Evolutionary conservation across 108 stramenopile genomes (phyloP), one percentile per base, ranked within the genome.

Genomic region (Cyclotella atomus): DNA sequence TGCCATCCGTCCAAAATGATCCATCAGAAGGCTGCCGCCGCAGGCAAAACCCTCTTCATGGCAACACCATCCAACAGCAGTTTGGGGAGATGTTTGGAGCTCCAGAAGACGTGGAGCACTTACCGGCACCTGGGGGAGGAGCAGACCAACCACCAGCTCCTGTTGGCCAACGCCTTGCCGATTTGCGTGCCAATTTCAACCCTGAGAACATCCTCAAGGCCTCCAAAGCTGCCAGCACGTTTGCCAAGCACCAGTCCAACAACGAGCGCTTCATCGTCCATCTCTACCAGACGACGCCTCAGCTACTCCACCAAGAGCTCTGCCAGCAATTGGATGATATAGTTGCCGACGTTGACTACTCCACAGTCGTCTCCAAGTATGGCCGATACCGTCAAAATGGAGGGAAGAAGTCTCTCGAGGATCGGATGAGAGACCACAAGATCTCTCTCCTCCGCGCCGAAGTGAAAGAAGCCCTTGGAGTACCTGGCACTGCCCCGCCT

Each of bases 331-430:
- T 65, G 36, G 65, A 65, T n/a, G 43, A 65, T 29, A n/a, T 47
- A 3, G 27, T 23, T 2, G 24, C 44, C 5, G 45, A 47, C 3
- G 47, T 65, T 50, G 65, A 65, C 65, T 65, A 65, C 65, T 46
- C 45, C 1, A 3, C 41, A n/a, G 30, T 65, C 7, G 15, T 25
- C 5, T 5, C 20, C n/a, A n/a, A 36, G 3, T 20, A 60, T 19
- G 7, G 14, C 21, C 35, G 23, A 5, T 62, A 62, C 36, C 19
- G 35, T 25, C 2, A 24, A 0, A 41, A 41, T 25, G 24, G 38
- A 3, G 57, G 56, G 0, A 57, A 57, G 29, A 57, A 57, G n/a
- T 57, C 56, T 1, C 2, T 30, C 14, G 56, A 57, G 56, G 5
- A 57, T 10, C 3, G 29, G 10, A 57, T 16, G 1, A 30, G 0